phyloP scores from a whole-genome alignment of 108 stramenopile species.

The Skeletonema costatum region DNA sequence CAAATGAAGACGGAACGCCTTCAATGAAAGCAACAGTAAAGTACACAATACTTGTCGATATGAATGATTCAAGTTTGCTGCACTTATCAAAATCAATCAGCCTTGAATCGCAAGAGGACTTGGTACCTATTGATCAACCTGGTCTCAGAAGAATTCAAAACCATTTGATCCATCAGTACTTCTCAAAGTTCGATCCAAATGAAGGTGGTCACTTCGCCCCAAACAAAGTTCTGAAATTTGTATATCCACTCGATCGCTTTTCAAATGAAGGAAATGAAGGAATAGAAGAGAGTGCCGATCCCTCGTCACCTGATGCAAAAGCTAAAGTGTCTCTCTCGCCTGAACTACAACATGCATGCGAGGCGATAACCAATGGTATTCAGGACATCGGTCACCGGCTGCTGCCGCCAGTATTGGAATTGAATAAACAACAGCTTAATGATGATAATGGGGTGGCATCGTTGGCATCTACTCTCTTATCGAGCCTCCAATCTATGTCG shows the following conservation, averaged over 20 bases:
- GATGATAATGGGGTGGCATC: neutral
- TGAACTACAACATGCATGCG: slow-evolving; percentile 1
- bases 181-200: slow-evolving; percentile 51
- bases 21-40: slow-evolving; percentile 31
- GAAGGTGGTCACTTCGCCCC: slow-evolving; percentile 52
- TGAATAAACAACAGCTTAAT: neutral
- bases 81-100: slow-evolving; percentile 26
- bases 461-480: slow-evolving; percentile 6
- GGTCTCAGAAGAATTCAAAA: slow-evolving; percentile 68
- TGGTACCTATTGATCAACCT: slow-evolving; percentile 55
- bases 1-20: neutral
- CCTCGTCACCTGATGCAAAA: slow-evolving; percentile 9
- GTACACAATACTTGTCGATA: slow-evolving; percentile 68
- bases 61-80: slow-evolving; percentile 62
- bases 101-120: slow-evolving; percentile 52
- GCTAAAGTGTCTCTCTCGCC: slow-evolving; percentile 20
- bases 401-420: slow-evolving; percentile 22
- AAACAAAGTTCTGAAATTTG: slow-evolving; percentile 55
- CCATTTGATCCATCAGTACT: slow-evolving; percentile 48
- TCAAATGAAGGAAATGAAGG: slow-evolving; percentile 11
- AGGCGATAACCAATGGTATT: slow-evolving; percentile 11
- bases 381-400: slow-evolving; percentile 10
- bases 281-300: slow-evolving; percentile 21
- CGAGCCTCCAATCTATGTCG: slow-evolving; percentile 5
- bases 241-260: slow-evolving; percentile 70